Conservation (phyloP, 139 green algal genomes). For the Tetradesmus lagerheimii region DNA sequence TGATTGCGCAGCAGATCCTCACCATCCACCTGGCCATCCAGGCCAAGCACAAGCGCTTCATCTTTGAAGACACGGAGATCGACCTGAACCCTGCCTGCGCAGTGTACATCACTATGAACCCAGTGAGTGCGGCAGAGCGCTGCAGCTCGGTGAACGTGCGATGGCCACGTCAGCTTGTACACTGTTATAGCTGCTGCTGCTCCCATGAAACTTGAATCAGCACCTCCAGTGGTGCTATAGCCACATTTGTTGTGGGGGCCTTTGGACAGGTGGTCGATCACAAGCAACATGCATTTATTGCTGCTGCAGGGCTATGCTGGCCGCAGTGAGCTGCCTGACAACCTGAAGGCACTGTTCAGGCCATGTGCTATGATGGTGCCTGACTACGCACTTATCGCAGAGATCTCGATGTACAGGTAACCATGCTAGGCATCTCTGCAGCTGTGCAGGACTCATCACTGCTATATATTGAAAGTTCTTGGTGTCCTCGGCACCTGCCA, state of each 20-base stretch:
- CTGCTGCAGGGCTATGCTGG: background rate
- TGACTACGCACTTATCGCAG: slow-evolving; percentile 86
- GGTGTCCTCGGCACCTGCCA: too few species aligned
- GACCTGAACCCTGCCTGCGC: slow-evolving; percentile 75
- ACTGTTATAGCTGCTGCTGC: background rate
- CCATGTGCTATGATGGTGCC: slow-evolving; percentile 91
- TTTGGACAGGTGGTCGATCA: too few species aligned
- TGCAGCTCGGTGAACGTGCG: background rate
- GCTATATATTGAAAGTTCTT: background rate
- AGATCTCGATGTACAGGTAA: slow-evolving; percentile 78
- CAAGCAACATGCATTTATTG: too few species aligned
- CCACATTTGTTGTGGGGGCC: too few species aligned
- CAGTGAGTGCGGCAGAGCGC: slow-evolving; percentile 63
- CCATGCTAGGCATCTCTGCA: too few species aligned
- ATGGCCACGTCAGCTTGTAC: background rate
- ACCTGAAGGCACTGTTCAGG: slow-evolving; percentile 86
- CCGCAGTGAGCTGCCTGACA: slow-evolving; percentile 83
- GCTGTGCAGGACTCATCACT: background rate
- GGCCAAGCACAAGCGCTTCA: slow-evolving; percentile 82
- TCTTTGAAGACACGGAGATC: slow-evolving; percentile 89
- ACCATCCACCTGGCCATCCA: slow-evolving; percentile 81
- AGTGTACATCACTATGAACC: slow-evolving; percentile 91
- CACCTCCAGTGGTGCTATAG: too few species aligned
- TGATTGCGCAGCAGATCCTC: slow-evolving; percentile 77
- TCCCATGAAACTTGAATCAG: background rate